Evolutionary conservation across 2,329 filamentous ascomycete genomes (phyloP).

Genomic region (Verticillium nonalfalfae): DNA sequence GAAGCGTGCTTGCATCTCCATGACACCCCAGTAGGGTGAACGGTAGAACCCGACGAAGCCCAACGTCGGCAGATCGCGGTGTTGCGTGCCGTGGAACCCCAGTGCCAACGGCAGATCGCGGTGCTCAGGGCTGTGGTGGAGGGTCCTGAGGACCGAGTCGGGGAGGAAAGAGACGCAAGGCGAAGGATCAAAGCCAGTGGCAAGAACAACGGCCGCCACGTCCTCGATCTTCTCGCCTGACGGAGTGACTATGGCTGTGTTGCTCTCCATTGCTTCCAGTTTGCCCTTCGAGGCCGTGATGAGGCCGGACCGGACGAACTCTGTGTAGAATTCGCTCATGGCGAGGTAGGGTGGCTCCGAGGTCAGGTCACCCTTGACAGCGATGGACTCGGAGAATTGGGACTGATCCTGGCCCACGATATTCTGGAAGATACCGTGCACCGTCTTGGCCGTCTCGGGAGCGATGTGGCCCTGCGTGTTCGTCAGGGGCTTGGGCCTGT

Average conservation of each 20-base stretch:
- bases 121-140: conserved; percentile 52
- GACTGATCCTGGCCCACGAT: conserved; percentile 49
- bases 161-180: conserved; percentile 61
- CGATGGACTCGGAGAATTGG: conserved; percentile 32
- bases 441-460: conserved; percentile 45
- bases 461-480: conserved; percentile 62
- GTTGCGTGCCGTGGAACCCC: conserved; percentile 60
- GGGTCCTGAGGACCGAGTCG: conserved; percentile 40
- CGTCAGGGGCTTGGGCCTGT: conserved; percentile 50
- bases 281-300: conserved; percentile 48
- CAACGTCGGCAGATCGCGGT: conserved; percentile 53
- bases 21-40: conserved; percentile 78
- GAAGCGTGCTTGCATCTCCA: conserved; percentile 78
- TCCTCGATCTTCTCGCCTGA: conserved; percentile 35
- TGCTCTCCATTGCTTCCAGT: conserved; percentile 26
- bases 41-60: conserved; percentile 82
- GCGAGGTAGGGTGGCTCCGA: conserved; percentile 58
- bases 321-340: conserved; percentile 65
- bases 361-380: conserved; percentile 29
- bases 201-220: conserved; percentile 63
- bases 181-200: conserved; percentile 67
- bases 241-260: conserved; percentile 22
- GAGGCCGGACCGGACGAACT: conserved; percentile 63
- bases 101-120: conserved; percentile 57
- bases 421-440: conserved; percentile 43